A percentile compares a stretch with the other conserved stretches of the same genome.
phyloP scores from a whole-genome alignment of 352 stramenopile species.

The Pythium brachiatum region DNA sequence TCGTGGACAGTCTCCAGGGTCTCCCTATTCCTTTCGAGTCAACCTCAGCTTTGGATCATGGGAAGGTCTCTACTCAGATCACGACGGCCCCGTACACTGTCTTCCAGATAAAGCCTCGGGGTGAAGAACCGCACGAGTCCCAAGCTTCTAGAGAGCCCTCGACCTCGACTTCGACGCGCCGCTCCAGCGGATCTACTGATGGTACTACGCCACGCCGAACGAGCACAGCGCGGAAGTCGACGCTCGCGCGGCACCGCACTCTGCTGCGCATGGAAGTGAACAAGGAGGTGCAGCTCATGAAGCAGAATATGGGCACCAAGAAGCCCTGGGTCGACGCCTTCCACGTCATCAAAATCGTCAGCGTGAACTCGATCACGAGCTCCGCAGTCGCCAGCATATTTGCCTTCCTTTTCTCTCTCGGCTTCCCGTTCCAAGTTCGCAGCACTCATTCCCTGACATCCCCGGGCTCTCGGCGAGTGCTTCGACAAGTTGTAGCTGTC shows the following conservation, averaged over 20 bases:
- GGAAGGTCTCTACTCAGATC: neutral
- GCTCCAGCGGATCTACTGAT: neutral
- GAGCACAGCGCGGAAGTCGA: neutral
- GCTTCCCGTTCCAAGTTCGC: neutral
- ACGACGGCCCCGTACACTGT: neutral
- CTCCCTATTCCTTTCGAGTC: neutral
- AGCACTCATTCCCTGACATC: neutral
- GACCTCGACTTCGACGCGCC: neutral
- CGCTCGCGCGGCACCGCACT: neutral
- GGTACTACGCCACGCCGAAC: neutral
- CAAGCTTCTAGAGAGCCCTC: neutral
- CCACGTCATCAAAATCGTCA: conserved; percentile 26
- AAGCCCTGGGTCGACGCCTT: conserved; percentile 29
- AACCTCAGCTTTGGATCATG: neutral
- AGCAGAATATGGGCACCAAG: conserved; percentile 24
- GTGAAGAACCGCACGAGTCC: neutral
- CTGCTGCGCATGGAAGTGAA: conserved; percentile 21
- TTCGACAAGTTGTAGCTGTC: neutral
- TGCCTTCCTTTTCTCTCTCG: neutral
- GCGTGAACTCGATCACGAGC: conserved; percentile 18
- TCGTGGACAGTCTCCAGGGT: neutral
- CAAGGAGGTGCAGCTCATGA: conserved; percentile 27
- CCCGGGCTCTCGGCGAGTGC: neutral
- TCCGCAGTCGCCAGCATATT: neutral
- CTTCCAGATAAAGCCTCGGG: neutral